Conservation (phyloP, 495 filamentous ascomycete species). For the Usnea hakonensis region DNA sequence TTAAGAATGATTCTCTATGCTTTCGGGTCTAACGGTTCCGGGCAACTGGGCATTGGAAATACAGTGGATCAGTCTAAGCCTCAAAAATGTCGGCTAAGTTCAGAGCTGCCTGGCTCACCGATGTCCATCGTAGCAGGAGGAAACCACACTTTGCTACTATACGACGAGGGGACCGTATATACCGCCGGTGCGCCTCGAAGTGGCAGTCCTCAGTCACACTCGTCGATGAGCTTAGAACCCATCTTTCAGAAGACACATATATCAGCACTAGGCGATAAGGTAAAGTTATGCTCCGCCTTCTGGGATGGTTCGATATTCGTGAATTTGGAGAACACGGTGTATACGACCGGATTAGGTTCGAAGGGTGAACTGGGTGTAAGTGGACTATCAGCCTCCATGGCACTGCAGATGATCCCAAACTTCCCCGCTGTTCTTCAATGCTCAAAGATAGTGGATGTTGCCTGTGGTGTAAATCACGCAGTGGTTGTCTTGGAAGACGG, state of each 20-base stretch:
- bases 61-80: constrained; percentile 64
- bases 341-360: constrained; percentile 52
- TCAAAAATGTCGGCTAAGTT: constrained; percentile 38
- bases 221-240: background rate
- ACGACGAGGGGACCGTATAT: constrained; percentile 48
- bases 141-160: constrained; percentile 76
- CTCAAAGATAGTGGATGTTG: constrained; percentile 43
- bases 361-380: constrained; percentile 71
- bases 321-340: constrained; percentile 42
- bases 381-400: constrained; percentile 15
- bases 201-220: constrained; percentile 31
- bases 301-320: constrained; percentile 68
- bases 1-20: constrained; percentile 52
- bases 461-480: constrained; percentile 69
- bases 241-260: constrained; percentile 20
- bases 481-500: constrained; percentile 67
- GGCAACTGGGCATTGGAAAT: constrained; percentile 77
- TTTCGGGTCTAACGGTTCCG: constrained; percentile 86
- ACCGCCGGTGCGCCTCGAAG: constrained; percentile 53
- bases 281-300: constrained; percentile 52
- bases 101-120: constrained; percentile 15
- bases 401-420: constrained; percentile 36
- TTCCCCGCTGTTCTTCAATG: constrained; percentile 49
- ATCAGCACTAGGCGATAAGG: constrained; percentile 13
- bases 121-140: constrained; percentile 60